Base-by-base conservation (phyloP, 2,329 filamentous ascomycete genomes). In the Torrubiella hemipterigena region DNA sequence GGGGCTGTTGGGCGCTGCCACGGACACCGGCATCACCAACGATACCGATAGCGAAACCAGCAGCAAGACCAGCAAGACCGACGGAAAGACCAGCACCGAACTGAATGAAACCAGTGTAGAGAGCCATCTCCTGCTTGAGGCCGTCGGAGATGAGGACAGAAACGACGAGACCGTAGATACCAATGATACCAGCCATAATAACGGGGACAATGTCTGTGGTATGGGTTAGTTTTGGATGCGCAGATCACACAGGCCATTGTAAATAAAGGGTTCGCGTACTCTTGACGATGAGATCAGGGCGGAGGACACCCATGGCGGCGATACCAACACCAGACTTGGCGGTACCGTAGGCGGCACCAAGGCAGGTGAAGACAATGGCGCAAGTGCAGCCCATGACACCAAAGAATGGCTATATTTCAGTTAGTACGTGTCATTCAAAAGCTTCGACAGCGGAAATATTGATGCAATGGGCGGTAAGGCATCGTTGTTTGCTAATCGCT, bases 131-230 rank as follows among this genome's bases (percentile, higher is more conserved):
- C 61, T 89, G 81, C 48, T 67, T 69, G 42, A 91, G 67, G 49
- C 75, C 77, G 57, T 85, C 81, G 52, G 83, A 86, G 54, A 91
- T 85, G 51, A 91, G 65, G 57, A 91, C 83, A 13, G 83, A 87
- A 39, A 89, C 82, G 63, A 91, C 83, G 44, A 91, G 73, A 51
- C 83, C 83, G 67, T 91, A 98, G 62, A 98, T 96, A 81, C 85
- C 91, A 65, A 98, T 96, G 65, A 98, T 98, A 96, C 91, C 91
- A 72, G 91, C 91, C 91, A 98, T 98, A 78, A 98, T 94, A 64
- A 96, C 91, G 58, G 91, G 91, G 44, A 96, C 89, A 61, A 96
- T 95, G 74, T 95, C 89, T 96, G 46, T 8, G 29, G 14, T 6
- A 16, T 1, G 15, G 8, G 30, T 48, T 31, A 55, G 45, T 29